These are phyloP conservation scores for Neurospora tetrasperma DNA, from an alignment of 495 filamentous ascomycete genomes.

Conservation along the genomic window DNA sequence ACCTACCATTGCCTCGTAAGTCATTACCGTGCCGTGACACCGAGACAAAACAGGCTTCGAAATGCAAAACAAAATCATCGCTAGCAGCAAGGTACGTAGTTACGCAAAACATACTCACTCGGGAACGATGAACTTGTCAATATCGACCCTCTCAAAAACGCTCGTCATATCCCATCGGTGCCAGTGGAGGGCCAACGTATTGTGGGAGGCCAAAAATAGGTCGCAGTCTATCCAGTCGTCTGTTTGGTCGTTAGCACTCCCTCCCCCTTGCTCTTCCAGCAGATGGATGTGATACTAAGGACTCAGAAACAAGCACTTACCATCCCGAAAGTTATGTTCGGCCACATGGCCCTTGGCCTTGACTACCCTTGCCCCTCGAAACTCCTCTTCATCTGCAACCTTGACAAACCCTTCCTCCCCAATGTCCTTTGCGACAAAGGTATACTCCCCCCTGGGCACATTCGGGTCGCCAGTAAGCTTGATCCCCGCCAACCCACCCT, in stretches of 20 bases:
- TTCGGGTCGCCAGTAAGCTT: slow-evolving; percentile 89
- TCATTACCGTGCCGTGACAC: background rate
- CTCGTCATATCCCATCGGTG: slow-evolving; percentile 66
- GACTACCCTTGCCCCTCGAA: slow-evolving; percentile 66
- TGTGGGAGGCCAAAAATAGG: slow-evolving; percentile 66
- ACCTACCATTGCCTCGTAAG: background rate
- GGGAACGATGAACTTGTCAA: slow-evolving; percentile 44
- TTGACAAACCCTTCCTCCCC: slow-evolving; percentile 45
- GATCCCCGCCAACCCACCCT: slow-evolving; percentile 62
- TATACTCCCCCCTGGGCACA: slow-evolving; percentile 73
- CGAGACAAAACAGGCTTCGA: background rate
- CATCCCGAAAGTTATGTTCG: slow-evolving; percentile 51
- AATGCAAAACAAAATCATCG: background rate
- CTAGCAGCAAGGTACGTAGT: background rate
- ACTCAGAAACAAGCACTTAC: slow-evolving; percentile 35
- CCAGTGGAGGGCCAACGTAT: slow-evolving; percentile 80
- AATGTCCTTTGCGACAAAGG: slow-evolving; percentile 70
- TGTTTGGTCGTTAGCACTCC: slow-evolving; percentile 15
- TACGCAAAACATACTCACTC: background rate
- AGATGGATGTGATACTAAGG: background rate
- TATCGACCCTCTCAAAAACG: slow-evolving; percentile 68
- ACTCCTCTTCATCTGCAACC: slow-evolving; percentile 46
- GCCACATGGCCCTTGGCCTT: slow-evolving; percentile 70
- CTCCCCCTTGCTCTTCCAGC: background rate
- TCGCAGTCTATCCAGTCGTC: slow-evolving; percentile 65